Evolutionary conservation across 2,329 filamentous ascomycete genomes (phyloP).

Genomic region (Didymella pomorum): DNA sequence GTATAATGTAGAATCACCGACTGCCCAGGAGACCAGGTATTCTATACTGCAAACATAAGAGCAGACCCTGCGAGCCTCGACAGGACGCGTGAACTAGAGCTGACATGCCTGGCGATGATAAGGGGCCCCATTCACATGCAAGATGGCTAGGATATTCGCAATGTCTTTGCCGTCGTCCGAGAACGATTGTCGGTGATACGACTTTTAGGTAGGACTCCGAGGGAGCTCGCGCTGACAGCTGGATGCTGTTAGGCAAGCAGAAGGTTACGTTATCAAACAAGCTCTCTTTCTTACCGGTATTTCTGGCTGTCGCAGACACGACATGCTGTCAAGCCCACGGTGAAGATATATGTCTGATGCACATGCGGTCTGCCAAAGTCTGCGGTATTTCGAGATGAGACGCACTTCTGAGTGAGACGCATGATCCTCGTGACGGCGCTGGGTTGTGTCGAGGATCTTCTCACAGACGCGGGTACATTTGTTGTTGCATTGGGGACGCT

Average conservation of each 20-base stretch:
- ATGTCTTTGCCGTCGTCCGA: background rate
- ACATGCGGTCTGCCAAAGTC: too few relatives aligned
- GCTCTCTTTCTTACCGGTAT: background rate
- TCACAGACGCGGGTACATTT: too few relatives aligned
- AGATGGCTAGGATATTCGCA: background rate
- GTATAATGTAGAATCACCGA: background rate
- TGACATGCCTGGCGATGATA: background rate
- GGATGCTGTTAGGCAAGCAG: background rate
- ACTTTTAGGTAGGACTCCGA: background rate
- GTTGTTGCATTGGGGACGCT: too few relatives aligned
- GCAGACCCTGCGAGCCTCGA: background rate
- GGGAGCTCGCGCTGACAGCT: background rate
- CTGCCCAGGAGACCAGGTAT: background rate
- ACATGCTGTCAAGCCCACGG: too few relatives aligned
- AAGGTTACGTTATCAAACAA: background rate
- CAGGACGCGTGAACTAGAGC: background rate
- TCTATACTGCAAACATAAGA: background rate
- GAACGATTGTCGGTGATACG: background rate
- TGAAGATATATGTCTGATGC: too few relatives aligned
- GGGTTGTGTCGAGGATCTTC: too few relatives aligned
- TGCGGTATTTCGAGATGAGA: too few relatives aligned
- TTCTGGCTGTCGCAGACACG: background rate
- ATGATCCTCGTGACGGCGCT: too few relatives aligned
- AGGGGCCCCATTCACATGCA: too few relatives aligned
- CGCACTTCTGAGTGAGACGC: too few relatives aligned